Conservation (phyloP, 2,329 filamentous ascomycete species). For the Fusarium haematococcum region DNA sequence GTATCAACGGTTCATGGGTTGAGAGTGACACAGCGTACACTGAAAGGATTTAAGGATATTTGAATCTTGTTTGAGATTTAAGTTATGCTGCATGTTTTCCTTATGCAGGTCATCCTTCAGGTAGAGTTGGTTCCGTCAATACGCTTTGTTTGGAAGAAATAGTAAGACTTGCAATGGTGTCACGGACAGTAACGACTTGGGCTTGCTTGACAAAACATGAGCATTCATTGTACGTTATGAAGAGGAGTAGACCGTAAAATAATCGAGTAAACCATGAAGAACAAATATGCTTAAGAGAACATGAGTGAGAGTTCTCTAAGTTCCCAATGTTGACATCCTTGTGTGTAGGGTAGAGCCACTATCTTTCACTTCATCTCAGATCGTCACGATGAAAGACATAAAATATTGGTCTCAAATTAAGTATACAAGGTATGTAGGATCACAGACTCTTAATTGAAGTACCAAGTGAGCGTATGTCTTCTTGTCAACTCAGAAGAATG, state of each 20-base stretch:
- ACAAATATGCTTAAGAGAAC: neutral
- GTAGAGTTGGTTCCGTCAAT: neutral
- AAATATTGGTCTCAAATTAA: neutral
- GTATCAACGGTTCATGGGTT: neutral
- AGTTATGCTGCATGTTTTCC: no score
- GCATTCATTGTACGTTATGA: fast-evolving
- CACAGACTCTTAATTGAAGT: neutral
- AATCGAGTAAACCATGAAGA: neutral
- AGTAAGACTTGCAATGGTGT: fast-evolving
- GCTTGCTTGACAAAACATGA: neutral
- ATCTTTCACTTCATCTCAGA: neutral
- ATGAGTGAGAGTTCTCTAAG: neutral
- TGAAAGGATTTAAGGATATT: neutral
- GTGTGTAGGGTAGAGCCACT: neutral
- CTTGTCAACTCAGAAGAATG: no score
- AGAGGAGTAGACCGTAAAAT: no score
- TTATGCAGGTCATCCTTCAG: no score
- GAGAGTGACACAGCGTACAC: neutral
- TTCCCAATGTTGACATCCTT: neutral
- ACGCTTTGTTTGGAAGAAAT: neutral
- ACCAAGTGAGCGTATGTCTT: neutral
- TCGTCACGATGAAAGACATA: neutral
- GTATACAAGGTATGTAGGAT: no score
- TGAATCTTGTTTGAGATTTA: neutral
- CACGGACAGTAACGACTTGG: no score